These are phyloP conservation scores for Xylaria palmicola DNA, from an alignment of 495 filamentous ascomycete species.

Conservation along the genomic window DNA sequence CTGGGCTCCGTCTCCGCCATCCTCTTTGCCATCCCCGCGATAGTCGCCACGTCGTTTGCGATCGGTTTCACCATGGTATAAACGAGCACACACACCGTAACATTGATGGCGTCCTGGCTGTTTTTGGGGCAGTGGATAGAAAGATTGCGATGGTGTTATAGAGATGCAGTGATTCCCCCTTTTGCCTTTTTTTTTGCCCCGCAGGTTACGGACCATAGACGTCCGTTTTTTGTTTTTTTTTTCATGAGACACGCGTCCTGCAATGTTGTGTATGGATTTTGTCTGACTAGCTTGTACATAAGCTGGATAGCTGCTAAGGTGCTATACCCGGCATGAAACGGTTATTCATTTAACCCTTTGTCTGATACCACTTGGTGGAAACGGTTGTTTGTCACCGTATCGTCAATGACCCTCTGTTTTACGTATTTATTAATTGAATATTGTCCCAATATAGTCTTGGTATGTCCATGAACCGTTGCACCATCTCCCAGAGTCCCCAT, in stretches of 20 bases:
- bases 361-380: conserved; percentile 2
- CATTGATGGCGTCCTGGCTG: conserved; percentile 19
- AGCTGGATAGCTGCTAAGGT: conserved; percentile 6
- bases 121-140: conserved; percentile 11
- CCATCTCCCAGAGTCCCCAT: too few species aligned
- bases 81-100: conserved; percentile 18
- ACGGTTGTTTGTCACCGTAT: background rate
- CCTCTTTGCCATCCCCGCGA: conserved; percentile 25
- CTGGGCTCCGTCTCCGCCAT: conserved; percentile 23
- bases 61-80: conserved; percentile 29
- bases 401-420: background rate
- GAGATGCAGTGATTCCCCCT: conserved; percentile 14
- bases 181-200: conserved; percentile 18
- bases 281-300: conserved; percentile 15
- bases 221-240: conserved; percentile 16
- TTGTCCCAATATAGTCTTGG: too few species aligned
- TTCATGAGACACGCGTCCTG: conserved; percentile 9
- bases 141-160: conserved; percentile 11
- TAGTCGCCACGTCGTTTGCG: conserved; percentile 26
- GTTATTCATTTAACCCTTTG: background rate
- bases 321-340: background rate
- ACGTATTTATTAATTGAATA: background rate
- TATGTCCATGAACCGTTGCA: too few species aligned
- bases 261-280: conserved; percentile 12
- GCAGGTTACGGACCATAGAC: conserved; percentile 7